Percentiles rank a stretch among this genome's conserved stretches.
Conservation (phyloP, 2,329 filamentous ascomycete genomes). For the Colletotrichum orchidophilum region DNA sequence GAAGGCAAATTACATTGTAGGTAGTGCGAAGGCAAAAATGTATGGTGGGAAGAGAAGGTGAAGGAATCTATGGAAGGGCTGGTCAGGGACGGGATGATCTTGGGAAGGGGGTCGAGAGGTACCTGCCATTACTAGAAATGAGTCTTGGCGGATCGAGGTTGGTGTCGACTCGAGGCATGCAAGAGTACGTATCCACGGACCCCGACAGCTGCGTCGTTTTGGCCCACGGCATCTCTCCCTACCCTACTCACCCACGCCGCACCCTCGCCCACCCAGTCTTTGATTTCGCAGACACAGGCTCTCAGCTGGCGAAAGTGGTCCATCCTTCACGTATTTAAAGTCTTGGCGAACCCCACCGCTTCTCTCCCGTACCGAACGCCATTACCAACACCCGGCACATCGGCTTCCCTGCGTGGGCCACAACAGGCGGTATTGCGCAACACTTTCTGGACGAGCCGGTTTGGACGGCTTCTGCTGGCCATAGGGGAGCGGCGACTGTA, state of each 20-base stretch:
- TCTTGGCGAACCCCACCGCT: constrained; percentile 18
- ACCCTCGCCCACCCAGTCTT: background rate
- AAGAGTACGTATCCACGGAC: constrained; percentile 15
- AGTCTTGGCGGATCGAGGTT: background rate
- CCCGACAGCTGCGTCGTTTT: constrained; percentile 7
- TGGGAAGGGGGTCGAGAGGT: background rate
- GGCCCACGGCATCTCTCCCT: background rate
- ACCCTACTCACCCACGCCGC: background rate
- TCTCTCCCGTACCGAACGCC: background rate
- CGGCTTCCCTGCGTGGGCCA: constrained; percentile 29
- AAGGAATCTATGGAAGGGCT: background rate
- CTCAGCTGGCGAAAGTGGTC: background rate
- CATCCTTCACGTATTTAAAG: background rate
- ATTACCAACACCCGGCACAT: constrained; percentile 9
- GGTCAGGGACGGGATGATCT: background rate
- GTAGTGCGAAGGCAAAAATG: background rate
- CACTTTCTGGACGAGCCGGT: constrained; percentile 30
- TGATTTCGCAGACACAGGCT: background rate
- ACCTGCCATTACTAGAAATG: background rate
- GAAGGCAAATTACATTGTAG: constrained; percentile 2
- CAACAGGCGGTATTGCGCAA: constrained; percentile 31
- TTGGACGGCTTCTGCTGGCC: constrained; percentile 24
- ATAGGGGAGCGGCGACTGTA: constrained; percentile 12
- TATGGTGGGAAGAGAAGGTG: background rate
- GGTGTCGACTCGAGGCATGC: background rate